These are phyloP conservation scores for Saccharum hybrid DNA, from an alignment of 202 grass and related monocot genomes.

Conservation along the genomic window DNA sequence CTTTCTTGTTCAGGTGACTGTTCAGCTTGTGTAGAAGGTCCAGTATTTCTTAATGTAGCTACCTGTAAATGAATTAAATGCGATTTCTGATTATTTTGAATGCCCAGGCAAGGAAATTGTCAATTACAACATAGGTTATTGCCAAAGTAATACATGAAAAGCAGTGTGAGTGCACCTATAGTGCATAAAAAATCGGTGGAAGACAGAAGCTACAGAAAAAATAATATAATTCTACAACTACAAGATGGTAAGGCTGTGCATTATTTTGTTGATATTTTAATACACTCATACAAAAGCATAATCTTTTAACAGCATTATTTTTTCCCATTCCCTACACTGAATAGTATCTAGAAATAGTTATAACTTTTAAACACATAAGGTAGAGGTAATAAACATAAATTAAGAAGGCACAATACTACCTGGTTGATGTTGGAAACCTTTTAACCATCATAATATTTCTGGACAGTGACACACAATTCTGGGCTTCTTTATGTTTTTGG, in stretches of 20 bases:
- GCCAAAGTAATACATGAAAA: constrained; percentile 10
- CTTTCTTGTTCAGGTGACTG: constrained; percentile 40
- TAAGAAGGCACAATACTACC: not conserved
- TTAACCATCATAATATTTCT: constrained; percentile 14
- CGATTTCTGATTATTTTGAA: not conserved
- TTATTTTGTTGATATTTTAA: not conserved
- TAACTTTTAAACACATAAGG: not conserved
- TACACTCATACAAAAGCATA: not conserved
- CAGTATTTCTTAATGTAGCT: constrained; percentile 25
- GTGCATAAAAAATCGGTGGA: not conserved
- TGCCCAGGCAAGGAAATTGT: not conserved
- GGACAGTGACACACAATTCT: not conserved
- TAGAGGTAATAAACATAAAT: not conserved
- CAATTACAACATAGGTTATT: constrained; percentile 15
- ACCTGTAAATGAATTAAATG: constrained; percentile 47
- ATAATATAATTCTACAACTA: constrained; percentile 4
- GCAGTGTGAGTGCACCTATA: not conserved
- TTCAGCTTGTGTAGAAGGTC: constrained; percentile 28
- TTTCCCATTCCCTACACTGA: not conserved
- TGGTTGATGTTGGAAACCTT: constrained; percentile 1
- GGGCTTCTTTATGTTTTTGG: not conserved
- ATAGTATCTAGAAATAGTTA: not conserved
- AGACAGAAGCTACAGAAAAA: not conserved
- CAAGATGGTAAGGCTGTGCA: not conserved
- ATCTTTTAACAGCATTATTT: not conserved